These are phyloP conservation scores for Microbotryum violaceum DNA, from an alignment of 1,284 basidiomycete genomes.

Conservation along the genomic window DNA sequence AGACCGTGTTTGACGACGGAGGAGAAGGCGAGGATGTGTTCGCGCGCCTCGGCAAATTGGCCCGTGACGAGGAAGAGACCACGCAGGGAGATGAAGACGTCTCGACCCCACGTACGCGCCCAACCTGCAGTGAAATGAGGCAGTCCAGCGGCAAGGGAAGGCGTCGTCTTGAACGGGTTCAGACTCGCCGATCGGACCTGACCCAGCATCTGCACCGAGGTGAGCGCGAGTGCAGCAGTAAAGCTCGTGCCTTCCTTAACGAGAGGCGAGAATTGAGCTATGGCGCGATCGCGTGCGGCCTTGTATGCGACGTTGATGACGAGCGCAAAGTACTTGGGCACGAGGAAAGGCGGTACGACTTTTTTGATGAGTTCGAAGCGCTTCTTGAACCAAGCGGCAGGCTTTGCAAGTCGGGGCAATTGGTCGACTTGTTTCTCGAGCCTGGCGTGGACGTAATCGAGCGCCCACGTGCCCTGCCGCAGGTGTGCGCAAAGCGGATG, in stretches of 20 bases:
- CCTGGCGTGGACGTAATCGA: constrained; percentile 71
- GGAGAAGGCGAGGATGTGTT: constrained; percentile 66
- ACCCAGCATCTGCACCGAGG: constrained; percentile 86
- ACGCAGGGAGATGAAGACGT: constrained; percentile 77
- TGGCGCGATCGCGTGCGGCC: constrained; percentile 64
- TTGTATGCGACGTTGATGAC: constrained; percentile 85
- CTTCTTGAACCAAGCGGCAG: constrained; percentile 73
- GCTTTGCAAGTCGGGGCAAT: constrained; percentile 60
- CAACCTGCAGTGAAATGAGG: constrained; percentile 85
- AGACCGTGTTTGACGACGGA: constrained; percentile 45
- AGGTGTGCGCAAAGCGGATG: constrained; percentile 81
- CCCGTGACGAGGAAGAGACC: constrained; percentile 89
- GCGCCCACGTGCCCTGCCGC: constrained; percentile 76
- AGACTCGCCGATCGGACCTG: constrained; percentile 79
- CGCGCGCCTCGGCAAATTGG: constrained; percentile 72
- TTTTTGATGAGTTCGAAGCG: constrained; percentile 69
- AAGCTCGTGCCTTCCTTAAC: constrained; percentile 74
- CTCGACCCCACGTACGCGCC: constrained; percentile 95
- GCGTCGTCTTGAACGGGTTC: constrained; percentile 54
- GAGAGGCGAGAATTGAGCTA: constrained; percentile 82
- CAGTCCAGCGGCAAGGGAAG: constrained; percentile 84
- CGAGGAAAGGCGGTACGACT: constrained; percentile 69
- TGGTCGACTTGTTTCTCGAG: constrained; percentile 58
- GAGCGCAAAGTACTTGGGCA: constrained; percentile 88
- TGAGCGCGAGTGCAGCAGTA: constrained; percentile 77